These are phyloP conservation scores for Aspergillus latus DNA, from an alignment of 2,329 filamentous ascomycete genomes.

Conservation along the genomic window DNA sequence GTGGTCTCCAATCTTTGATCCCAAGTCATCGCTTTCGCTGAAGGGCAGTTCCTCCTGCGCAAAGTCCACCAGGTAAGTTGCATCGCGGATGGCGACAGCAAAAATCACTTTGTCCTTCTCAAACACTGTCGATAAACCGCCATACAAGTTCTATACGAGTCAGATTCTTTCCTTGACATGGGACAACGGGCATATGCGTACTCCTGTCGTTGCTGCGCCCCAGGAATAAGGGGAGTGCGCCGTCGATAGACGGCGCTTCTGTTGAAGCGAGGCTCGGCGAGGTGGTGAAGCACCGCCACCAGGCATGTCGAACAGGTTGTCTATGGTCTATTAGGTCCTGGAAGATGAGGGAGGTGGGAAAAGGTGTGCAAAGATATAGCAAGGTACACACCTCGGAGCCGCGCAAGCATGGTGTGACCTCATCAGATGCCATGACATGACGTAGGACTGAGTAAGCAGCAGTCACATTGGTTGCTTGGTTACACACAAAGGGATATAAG, in stretches of 20 bases:
- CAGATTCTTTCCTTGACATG: not conserved
- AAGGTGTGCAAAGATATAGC: not conserved
- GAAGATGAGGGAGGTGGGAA: not conserved
- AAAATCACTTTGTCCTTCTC: slow-evolving; percentile 54
- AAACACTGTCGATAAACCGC: slow-evolving; percentile 38
- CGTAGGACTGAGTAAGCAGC: not conserved
- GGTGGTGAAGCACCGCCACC: slow-evolving; percentile 18
- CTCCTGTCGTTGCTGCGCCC: slow-evolving; percentile 40
- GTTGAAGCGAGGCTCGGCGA: slow-evolving; percentile 35
- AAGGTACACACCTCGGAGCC: not conserved
- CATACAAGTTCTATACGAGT: slow-evolving; percentile 41
- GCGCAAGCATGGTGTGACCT: slow-evolving; percentile 6
- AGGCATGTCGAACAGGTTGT: not conserved
- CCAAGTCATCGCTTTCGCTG: slow-evolving; percentile 39
- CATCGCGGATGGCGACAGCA: slow-evolving; percentile 70
- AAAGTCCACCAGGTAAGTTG: slow-evolving; percentile 73
- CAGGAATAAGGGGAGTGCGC: slow-evolving; percentile 36
- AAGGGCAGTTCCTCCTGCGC: slow-evolving; percentile 59
- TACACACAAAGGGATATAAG: not conserved
- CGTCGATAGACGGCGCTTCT: slow-evolving; percentile 33
- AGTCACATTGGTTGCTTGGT: not conserved
- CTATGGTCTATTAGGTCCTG: not conserved
- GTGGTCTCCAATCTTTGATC: slow-evolving; percentile 57
- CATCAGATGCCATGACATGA: not conserved
- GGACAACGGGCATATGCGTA: slow-evolving; percentile 21